Conservation (phyloP, 176 grass and related monocot genomes). For the Hordeum vulgare region DNA sequence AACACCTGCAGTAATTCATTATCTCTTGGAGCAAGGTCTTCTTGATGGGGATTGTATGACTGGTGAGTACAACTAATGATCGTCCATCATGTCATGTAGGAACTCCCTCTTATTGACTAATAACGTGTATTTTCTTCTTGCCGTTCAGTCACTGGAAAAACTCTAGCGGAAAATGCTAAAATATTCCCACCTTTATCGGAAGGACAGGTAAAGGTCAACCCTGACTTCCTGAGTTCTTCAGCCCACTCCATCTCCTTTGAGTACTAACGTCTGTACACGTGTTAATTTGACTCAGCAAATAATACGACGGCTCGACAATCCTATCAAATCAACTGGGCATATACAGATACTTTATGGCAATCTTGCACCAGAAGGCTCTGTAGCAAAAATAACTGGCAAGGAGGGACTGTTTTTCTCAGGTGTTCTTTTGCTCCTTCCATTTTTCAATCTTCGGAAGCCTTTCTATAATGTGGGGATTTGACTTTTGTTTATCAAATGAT, state of each 20-base stretch:
- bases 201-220: constrained; percentile 66
- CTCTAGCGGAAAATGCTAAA: constrained; percentile 87
- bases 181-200: constrained; percentile 68
- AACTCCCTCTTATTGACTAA: not conserved
- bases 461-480: constrained; percentile 8
- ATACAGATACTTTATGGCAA: constrained; percentile 99
- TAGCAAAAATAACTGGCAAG: constrained; percentile 99
- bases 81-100: not conserved
- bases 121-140: constrained; percentile 6
- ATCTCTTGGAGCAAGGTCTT: constrained; percentile 85
- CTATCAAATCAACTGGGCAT: constrained; percentile 97
- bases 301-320: constrained; percentile 79
- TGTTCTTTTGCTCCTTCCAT: constrained; percentile 29
- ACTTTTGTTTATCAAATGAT: constrained; percentile 22
- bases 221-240: not conserved
- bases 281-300: constrained; percentile 54
- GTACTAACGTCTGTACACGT: constrained; percentile 1
- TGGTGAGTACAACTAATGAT: constrained; percentile 40
- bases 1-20: constrained; percentile 88
- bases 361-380: constrained; percentile 94
- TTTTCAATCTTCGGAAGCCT: constrained; percentile 14
- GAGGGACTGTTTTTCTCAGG: constrained; percentile 97
- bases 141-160: constrained; percentile 85
- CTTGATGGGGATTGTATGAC: constrained; percentile 93
- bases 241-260: constrained; percentile 1